These are phyloP conservation scores for Ogataea methylovora DNA, from an alignment of 805 yeast species.

Conservation along the genomic window DNA sequence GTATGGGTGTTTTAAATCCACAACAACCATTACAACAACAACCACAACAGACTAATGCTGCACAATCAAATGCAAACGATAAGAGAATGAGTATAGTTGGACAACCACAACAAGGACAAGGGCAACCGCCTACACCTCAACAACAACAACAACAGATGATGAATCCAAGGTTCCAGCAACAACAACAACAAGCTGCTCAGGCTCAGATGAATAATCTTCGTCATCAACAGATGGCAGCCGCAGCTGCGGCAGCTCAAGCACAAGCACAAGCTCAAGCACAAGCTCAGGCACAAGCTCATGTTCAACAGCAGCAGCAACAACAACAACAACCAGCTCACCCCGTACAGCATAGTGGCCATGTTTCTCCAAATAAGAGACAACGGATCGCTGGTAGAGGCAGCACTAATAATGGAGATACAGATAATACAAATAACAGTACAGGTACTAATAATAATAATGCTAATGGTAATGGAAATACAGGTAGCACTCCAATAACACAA, in stretches of 20 bases:
- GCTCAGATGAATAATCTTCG: constrained; percentile 19
- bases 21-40: constrained; percentile 3
- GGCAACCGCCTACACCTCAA: constrained; percentile 12
- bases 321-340: constrained; percentile 7
- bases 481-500: constrained; percentile 8
- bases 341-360: constrained; percentile 12
- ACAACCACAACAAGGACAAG: constrained; percentile 8
- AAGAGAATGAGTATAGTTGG: background rate
- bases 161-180: constrained; percentile 7
- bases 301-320: constrained; percentile 13
- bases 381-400: constrained; percentile 5
- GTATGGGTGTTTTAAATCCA: constrained; percentile 1
- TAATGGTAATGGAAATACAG: constrained; percentile 11
- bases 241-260: constrained; percentile 10
- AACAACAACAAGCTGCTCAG: constrained; percentile 18
- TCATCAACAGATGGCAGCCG: constrained; percentile 15
- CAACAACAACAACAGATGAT: constrained; percentile 15
- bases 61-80: constrained; percentile 7
- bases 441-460: constrained; percentile 2
- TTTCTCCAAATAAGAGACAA: constrained; percentile 20
- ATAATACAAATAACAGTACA: background rate
- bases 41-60: constrained; percentile 5
- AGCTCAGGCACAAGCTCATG: constrained; percentile 15
- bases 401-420: background rate
- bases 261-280: constrained; percentile 18